A percentile compares a stretch with the other conserved stretches of the same genome.
Evolutionary conservation across 2,329 filamentous ascomycete genomes (phyloP).

Genomic region (Sporothrix dimorphospora): DNA sequence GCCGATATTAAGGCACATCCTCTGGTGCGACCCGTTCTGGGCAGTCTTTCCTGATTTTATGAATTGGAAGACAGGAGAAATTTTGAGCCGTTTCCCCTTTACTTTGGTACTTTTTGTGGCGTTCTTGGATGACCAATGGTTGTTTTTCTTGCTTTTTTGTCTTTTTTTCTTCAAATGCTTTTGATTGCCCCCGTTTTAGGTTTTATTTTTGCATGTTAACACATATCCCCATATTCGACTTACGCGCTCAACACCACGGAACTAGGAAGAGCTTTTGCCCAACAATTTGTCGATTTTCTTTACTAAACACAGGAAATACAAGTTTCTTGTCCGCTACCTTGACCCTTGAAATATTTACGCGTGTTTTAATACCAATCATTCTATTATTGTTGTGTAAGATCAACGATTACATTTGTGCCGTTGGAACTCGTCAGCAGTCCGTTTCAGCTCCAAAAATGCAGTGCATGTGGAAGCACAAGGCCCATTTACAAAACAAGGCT

Average conservation of each 20-base stretch:
- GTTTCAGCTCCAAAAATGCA: background rate
- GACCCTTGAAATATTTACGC: background rate
- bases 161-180: background rate
- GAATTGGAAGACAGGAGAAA: background rate
- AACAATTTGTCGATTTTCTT: too few relatives aligned
- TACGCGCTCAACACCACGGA: background rate
- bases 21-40: background rate
- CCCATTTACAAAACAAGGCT: background rate
- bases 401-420: background rate
- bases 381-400: background rate
- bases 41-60: background rate
- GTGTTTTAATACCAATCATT: too few relatives aligned
- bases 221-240: conserved; percentile 5
- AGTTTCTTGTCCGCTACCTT: background rate
- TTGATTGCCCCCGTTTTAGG: background rate
- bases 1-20: background rate
- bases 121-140: background rate
- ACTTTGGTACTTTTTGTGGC: background rate
- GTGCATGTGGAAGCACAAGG: background rate
- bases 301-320: background rate
- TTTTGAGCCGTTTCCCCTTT: background rate
- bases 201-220: conserved; percentile 2
- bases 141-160: background rate
- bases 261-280: background rate
- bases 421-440: background rate